phyloP scores from a whole-genome alignment of 768 basidiomycete species.

The Cystoderma amianthinum region DNA sequence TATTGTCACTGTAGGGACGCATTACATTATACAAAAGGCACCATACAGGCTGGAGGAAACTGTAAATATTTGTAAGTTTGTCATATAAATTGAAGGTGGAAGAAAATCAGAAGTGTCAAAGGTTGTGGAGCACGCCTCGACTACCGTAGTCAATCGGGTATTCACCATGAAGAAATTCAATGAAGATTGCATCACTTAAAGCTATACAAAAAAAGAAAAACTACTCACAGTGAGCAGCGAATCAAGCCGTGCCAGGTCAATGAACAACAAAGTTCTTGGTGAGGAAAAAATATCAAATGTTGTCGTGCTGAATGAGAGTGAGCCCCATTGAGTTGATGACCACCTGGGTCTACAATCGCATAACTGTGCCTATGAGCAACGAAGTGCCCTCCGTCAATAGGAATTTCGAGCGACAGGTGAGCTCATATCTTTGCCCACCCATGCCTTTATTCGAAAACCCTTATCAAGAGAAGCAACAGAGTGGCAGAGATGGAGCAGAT shows the following conservation, averaged over 20 bases:
- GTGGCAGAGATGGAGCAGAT: constrained; percentile 44
- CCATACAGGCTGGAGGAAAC: too few species aligned
- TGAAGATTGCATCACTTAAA: constrained; percentile 50
- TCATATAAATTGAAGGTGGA: not conserved
- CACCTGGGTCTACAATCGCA: constrained; percentile 59
- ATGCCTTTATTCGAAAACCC: constrained; percentile 32
- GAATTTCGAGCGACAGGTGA: constrained; percentile 37
- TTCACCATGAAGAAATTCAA: constrained; percentile 95
- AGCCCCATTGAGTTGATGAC: constrained; percentile 88
- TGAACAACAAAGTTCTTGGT: constrained; percentile 47
- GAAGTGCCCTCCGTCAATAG: constrained; percentile 28
- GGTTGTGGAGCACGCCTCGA: constrained; percentile 67
- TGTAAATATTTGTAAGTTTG: too few species aligned
- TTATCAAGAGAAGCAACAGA: constrained; percentile 42
- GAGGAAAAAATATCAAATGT: constrained; percentile 45
- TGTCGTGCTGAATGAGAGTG: constrained; percentile 67
- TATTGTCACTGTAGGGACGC: too few species aligned
- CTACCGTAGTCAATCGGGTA: constrained; percentile 41
- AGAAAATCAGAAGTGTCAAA: constrained; percentile 52
- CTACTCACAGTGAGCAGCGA: constrained; percentile 7
- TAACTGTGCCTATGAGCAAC: constrained; percentile 89
- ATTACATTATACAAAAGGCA: too few species aligned
- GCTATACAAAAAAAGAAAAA: constrained; percentile 7
- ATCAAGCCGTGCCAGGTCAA: constrained; percentile 2
- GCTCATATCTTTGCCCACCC: constrained; percentile 76